These are phyloP conservation scores for Jackrogersella multiformis DNA, from an alignment of 495 filamentous ascomycete genomes.

Conservation along the genomic window DNA sequence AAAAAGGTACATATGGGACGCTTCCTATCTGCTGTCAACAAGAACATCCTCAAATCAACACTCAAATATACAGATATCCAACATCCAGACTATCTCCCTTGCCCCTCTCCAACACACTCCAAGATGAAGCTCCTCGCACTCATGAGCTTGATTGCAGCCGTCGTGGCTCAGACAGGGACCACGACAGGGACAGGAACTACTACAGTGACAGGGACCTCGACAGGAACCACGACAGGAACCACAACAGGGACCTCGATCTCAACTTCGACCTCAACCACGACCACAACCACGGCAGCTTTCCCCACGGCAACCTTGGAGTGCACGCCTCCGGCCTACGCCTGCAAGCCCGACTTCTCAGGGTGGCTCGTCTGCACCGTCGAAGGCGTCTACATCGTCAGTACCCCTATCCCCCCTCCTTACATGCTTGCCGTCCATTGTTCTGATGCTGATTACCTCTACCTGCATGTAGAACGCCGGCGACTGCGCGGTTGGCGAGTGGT, in stretches of 20 bases:
- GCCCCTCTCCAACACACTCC: background rate
- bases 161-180: slow-evolving; percentile 20
- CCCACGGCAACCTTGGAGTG: slow-evolving; percentile 6
- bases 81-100: background rate
- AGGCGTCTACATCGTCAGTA: slow-evolving; percentile 48
- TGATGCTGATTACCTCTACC: no score
- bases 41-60: background rate
- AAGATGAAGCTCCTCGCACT: slow-evolving; percentile 31
- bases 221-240: no score
- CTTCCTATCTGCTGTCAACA: background rate
- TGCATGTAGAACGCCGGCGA: slow-evolving; percentile 43
- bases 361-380: slow-evolving; percentile 52
- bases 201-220: no score
- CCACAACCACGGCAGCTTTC: background rate
- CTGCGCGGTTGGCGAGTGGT: slow-evolving; percentile 24
- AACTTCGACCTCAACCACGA: no score
- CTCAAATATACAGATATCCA: background rate
- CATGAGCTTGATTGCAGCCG: slow-evolving; percentile 17
- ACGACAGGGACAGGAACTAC: no score
- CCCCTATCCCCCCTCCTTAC: no score
- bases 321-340: slow-evolving; percentile 32
- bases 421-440: no score
- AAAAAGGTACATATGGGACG: background rate
- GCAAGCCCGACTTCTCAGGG: slow-evolving; percentile 41
- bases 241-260: no score